These are phyloP conservation scores for Gaertneriomyces semiglobifer DNA, from an alignment of 192 early-diverging fungal species.

Conservation along the genomic window DNA sequence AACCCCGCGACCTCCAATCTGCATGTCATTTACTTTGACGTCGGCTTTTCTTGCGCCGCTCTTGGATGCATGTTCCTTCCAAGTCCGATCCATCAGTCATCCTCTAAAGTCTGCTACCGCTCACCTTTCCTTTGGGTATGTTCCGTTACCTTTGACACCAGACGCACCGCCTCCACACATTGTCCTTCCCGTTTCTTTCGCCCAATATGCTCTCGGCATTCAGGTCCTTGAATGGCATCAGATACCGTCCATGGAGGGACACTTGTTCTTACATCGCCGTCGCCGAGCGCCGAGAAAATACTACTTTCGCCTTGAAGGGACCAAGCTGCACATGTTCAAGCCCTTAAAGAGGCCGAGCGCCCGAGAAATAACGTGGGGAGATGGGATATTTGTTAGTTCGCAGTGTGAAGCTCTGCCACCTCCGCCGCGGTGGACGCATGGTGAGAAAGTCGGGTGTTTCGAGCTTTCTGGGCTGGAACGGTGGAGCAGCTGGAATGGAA, in stretches of 20 bases:
- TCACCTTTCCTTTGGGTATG: too few species aligned
- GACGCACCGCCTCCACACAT: too few species aligned
- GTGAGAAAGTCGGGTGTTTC: not conserved
- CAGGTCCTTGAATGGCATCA: slow-evolving; percentile 24
- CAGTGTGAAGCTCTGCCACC: not conserved
- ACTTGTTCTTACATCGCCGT: slow-evolving; percentile 15
- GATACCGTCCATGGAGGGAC: slow-evolving; percentile 24
- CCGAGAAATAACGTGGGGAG: slow-evolving; percentile 14
- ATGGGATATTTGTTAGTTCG: not conserved
- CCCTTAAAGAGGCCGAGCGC: not conserved
- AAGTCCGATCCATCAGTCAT: too few species aligned
- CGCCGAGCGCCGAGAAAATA: not conserved
- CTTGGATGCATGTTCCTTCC: too few species aligned
- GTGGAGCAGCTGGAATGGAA: not conserved
- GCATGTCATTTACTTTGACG: too few species aligned
- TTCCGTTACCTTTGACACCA: too few species aligned
- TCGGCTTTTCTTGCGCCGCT: too few species aligned
- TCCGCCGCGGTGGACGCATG: not conserved
- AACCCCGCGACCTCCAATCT: too few species aligned
- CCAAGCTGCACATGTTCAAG: slow-evolving; percentile 10
- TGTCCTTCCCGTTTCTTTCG: too few species aligned
- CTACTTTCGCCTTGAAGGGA: slow-evolving; percentile 13
- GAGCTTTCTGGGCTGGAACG: too few species aligned
- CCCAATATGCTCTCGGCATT: slow-evolving; percentile 13
- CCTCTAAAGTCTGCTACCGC: too few species aligned